These are phyloP conservation scores for Alternaria sp. DNA, from an alignment of 2,329 filamentous ascomycete species.

Conservation along the genomic window DNA sequence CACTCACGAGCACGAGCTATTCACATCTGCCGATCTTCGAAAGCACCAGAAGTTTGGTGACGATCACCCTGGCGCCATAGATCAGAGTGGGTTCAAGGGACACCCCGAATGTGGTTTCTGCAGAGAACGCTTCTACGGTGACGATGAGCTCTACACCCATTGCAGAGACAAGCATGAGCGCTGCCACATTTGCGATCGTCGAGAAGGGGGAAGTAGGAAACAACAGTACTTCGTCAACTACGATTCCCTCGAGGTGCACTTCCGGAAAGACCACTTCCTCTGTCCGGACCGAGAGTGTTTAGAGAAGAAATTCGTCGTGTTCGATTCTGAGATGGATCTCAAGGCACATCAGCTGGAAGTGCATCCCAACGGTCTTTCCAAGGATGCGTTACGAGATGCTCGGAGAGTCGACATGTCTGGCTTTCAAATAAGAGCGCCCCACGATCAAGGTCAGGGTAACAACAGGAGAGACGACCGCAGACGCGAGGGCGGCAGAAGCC, in stretches of 20 bases:
- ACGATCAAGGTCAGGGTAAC: constrained; percentile 60
- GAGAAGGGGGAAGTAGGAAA: constrained; percentile 63
- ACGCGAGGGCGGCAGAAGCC: constrained; percentile 59
- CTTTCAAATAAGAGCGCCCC: constrained; percentile 81
- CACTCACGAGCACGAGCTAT: constrained; percentile 95
- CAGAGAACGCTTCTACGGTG: constrained; percentile 89
- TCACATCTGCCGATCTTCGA: constrained; percentile 79
- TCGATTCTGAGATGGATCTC: constrained; percentile 91
- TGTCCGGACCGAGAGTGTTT: constrained; percentile 86
- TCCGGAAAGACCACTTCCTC: constrained; percentile 83
- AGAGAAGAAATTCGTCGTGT: constrained; percentile 98
- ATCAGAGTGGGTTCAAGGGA: constrained; percentile 95
- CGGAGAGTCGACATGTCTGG: constrained; percentile 84
- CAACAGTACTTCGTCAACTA: constrained; percentile 95
- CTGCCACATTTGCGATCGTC: constrained; percentile 90
- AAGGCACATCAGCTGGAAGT: constrained; percentile 90
- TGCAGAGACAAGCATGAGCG: constrained; percentile 93
- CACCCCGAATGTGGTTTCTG: constrained; percentile 96
- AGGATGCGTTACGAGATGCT: constrained; percentile 83
- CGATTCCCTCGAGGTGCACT: constrained; percentile 84
- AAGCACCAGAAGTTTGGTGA: constrained; percentile 92
- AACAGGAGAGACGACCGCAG: constrained; percentile 53
- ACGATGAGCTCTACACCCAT: constrained; percentile 92
- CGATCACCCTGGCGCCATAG: constrained; percentile 84
- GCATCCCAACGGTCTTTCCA: constrained; percentile 81